Percentiles rank a stretch among this genome's conserved stretches.
phyloP scores from a whole-genome alignment of 2,329 filamentous ascomycete genomes.

The Pseudocercospora fuligena region DNA sequence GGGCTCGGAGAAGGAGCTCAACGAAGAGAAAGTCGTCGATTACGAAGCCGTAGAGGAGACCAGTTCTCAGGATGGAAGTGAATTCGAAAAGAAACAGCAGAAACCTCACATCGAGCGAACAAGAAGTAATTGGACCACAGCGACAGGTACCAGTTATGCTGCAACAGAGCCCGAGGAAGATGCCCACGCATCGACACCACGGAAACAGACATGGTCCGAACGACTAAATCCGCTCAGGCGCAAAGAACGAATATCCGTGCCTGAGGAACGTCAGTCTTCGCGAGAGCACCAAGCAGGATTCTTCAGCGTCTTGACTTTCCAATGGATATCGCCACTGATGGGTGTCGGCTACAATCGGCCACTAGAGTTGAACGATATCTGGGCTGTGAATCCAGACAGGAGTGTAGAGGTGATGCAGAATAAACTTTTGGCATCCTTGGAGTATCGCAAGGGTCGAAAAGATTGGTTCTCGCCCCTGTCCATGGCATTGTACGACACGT shows the following conservation, averaged over 20 bases:
- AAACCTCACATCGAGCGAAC: conserved; percentile 29
- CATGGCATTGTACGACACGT: conserved; percentile 84
- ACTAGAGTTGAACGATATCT: conserved; percentile 84
- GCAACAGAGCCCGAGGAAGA: conserved; percentile 31
- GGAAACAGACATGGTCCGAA: conserved; percentile 67
- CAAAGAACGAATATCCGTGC: conserved; percentile 60
- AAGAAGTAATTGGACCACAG: conserved; percentile 41
- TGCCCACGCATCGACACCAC: conserved; percentile 18
- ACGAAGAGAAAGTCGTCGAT: conserved; percentile 41
- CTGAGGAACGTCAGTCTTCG: conserved; percentile 59
- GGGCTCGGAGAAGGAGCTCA: conserved; percentile 42
- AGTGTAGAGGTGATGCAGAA: conserved; percentile 71
- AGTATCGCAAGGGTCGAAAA: conserved; percentile 71
- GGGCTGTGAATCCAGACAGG: conserved; percentile 82
- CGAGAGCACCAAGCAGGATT: conserved; percentile 75
- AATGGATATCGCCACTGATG: conserved; percentile 93
- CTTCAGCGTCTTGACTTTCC: conserved; percentile 77
- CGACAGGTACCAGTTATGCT: conserved; percentile 40
- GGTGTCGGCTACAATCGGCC: conserved; percentile 80
- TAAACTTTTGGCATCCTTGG: conserved; percentile 70
- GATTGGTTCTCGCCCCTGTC: conserved; percentile 64
- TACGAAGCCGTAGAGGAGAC: conserved; percentile 34
- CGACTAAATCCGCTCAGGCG: conserved; percentile 55
- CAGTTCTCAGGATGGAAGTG: conserved; percentile 31
- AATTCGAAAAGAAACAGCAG: conserved; percentile 28